These are phyloP conservation scores for Stygiomarasmius scandens DNA, from an alignment of 1,284 basidiomycete genomes.

Conservation along the genomic window DNA sequence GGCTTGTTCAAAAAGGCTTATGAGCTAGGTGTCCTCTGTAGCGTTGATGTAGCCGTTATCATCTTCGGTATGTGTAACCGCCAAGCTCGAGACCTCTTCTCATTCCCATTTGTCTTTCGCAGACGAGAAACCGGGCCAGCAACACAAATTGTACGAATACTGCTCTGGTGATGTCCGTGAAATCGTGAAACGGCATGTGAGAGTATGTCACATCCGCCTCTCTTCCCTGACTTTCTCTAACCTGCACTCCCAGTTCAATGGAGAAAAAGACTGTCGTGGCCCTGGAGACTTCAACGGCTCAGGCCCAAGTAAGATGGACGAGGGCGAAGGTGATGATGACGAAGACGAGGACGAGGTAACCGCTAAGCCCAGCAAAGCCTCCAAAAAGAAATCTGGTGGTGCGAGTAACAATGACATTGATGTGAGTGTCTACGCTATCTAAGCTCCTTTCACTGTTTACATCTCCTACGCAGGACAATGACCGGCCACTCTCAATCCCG, in stretches of 20 bases:
- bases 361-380: conserved; percentile 15
- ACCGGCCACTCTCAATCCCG: not conserved
- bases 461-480: not conserved
- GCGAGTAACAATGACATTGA: no score
- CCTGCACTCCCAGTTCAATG: conserved; percentile 43
- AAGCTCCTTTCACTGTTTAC: not conserved
- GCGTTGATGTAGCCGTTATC: conserved; percentile 70
- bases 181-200: conserved; percentile 50
- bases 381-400: no score
- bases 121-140: conserved; percentile 53
- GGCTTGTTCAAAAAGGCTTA: conserved; percentile 77
- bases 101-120: no score
- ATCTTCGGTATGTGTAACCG: conserved; percentile 54
- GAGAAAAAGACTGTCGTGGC: conserved; percentile 49
- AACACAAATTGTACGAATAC: conserved; percentile 63
- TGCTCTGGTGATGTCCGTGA: conserved; percentile 52
- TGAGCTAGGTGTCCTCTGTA: conserved; percentile 71
- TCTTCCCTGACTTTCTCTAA: not conserved
- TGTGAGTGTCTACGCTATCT: not conserved
- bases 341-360: conserved; percentile 42
- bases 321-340: conserved; percentile 47
- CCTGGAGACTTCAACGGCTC: conserved; percentile 43
- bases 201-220: conserved; percentile 35
- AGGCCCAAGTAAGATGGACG: conserved; percentile 31
- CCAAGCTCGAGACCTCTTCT: no score